Conservation (phyloP, 169 alveolate genomes). For the Plasmodium gonderi region DNA sequence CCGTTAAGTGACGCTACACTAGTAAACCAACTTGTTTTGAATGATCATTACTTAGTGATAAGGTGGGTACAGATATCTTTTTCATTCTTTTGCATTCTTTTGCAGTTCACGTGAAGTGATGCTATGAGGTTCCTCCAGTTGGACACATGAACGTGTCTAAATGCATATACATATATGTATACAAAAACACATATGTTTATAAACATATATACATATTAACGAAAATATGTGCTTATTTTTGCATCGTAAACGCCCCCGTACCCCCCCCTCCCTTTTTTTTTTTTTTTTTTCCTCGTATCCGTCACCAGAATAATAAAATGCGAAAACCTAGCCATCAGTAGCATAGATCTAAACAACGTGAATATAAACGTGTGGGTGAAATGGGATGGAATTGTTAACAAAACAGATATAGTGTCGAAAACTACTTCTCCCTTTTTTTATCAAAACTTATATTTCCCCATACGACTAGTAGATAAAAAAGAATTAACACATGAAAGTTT, state of each 20-base stretch:
- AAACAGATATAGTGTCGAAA: constrained; percentile 79
- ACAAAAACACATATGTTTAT: neutral
- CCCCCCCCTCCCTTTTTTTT: neutral
- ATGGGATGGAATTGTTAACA: constrained; percentile 90
- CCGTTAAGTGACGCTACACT: constrained; percentile 80
- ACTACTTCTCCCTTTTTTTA: constrained; percentile 87
- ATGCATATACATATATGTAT: neutral
- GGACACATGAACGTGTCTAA: no score
- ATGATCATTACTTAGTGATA: constrained; percentile 78
- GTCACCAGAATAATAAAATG: constrained; percentile 82
- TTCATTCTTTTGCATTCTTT: neutral
- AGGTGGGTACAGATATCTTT: constrained; percentile 39
- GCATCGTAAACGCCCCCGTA: neutral
- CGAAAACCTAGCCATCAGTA: constrained; percentile 86
- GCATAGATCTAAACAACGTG: constrained; percentile 85
- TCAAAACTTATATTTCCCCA: constrained; percentile 90
- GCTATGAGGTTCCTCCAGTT: no score
- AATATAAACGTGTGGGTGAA: constrained; percentile 89
- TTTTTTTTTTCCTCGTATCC: constrained; percentile 46
- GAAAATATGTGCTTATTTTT: neutral
- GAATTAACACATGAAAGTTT: constrained; percentile 84
- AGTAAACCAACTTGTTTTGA: constrained; percentile 75
- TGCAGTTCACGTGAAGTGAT: no score
- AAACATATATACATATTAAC: neutral
- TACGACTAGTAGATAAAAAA: constrained; percentile 85